phyloP scores from a whole-genome alignment of 768 basidiomycete genomes.

The Russula lepida region DNA sequence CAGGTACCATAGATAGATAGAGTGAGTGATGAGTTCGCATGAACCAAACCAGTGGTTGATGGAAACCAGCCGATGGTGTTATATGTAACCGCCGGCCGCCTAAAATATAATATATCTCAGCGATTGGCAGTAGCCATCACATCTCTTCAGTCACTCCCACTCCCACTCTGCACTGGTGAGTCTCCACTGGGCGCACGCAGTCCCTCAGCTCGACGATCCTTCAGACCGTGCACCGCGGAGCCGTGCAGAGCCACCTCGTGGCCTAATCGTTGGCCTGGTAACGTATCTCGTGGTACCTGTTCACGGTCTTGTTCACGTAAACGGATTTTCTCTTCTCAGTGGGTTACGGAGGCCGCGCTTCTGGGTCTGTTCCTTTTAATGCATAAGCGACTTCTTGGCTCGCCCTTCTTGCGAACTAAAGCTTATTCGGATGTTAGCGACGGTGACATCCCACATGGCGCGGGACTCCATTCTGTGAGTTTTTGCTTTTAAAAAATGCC shows the following conservation, averaged over 20 bases:
- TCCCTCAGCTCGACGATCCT: background rate
- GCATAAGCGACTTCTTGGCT: background rate
- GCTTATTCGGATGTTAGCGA: background rate
- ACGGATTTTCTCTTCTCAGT: background rate
- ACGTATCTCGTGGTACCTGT: background rate
- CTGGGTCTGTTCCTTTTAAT: background rate
- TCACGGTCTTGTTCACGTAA: background rate
- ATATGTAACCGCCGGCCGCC: background rate
- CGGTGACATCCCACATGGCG: background rate
- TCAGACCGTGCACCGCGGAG: background rate
- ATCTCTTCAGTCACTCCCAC: no score
- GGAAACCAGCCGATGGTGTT: background rate
- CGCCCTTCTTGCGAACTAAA: background rate
- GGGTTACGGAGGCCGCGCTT: background rate
- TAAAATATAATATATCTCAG: no score
- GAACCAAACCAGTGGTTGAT: background rate
- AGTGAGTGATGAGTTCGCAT: background rate
- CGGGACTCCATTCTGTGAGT: background rate
- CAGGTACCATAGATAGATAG: background rate
- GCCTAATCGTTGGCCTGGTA: slow-evolving; percentile 4
- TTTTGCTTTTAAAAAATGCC: no score
- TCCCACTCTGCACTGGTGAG: background rate
- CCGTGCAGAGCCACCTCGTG: no score
- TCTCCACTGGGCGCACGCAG: background rate
- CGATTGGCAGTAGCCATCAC: background rate